A percentile compares a stretch with the other conserved stretches of the same genome.
Evolutionary conservation across 2,329 filamentous ascomycete genomes (phyloP).

Genomic region (Teratosphaeria nubilosa): DNA sequence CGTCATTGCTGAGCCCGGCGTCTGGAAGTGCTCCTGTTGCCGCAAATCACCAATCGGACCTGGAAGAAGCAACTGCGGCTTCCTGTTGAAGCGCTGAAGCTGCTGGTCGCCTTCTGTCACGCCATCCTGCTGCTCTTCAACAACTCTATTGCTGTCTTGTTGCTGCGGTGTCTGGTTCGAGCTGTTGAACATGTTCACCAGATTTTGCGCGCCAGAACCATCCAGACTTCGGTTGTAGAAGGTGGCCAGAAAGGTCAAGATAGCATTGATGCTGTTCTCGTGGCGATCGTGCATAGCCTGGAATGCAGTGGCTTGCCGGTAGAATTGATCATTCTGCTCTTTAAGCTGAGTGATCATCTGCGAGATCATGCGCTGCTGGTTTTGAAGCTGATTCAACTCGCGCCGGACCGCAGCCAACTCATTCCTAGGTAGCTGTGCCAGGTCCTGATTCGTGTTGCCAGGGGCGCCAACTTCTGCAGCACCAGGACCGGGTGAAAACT

Average conservation of each 20-base stretch:
- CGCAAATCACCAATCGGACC: conserved; percentile 22
- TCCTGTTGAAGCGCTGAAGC: conserved; percentile 19
- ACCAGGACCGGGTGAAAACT: conserved; percentile 20
- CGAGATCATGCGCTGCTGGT: conserved; percentile 78
- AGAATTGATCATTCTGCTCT: conserved; percentile 77
- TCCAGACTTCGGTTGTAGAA: conserved; percentile 92
- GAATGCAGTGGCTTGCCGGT: conserved; percentile 78
- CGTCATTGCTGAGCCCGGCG: conserved; percentile 12
- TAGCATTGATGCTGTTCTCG: conserved; percentile 98
- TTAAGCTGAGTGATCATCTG: conserved; percentile 70
- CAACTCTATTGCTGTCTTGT: conserved; percentile 37
- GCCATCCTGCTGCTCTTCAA: conserved; percentile 45
- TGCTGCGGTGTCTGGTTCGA: conserved; percentile 24
- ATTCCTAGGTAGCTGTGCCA: conserved; percentile 51
- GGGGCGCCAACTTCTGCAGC: conserved; percentile 14
- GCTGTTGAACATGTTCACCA: conserved; percentile 74
- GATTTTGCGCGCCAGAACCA: conserved; percentile 65
- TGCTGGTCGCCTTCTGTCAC: conserved; percentile 24
- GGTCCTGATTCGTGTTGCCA: conserved; percentile 33
- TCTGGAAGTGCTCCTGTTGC: conserved; percentile 23
- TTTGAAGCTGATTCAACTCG: conserved; percentile 71
- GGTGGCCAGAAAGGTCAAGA: conserved; percentile 89
- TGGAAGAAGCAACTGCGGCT: conserved; percentile 20
- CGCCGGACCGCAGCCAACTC: conserved; percentile 69
- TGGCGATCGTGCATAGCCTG: conserved; percentile 91